Percentiles rank a stretch among this genome's conserved stretches.
phyloP scores from a whole-genome alignment of 148 eudicot species.

The Camellia granthamiana region DNA sequence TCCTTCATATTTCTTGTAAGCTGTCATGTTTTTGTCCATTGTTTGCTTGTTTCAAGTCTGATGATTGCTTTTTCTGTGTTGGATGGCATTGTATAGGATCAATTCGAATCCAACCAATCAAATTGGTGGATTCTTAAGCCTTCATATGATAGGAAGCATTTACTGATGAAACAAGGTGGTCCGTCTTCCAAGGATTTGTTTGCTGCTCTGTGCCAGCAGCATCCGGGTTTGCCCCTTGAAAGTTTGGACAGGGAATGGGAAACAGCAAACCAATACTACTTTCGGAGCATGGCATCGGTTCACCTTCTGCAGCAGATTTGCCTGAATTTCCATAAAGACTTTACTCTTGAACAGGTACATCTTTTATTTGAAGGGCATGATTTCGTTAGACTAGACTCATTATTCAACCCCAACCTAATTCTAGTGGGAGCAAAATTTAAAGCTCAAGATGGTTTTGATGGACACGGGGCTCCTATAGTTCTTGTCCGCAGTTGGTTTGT shows the following conservation, averaged over 20 bases:
- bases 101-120: constrained; percentile 34
- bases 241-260: constrained; percentile 50
- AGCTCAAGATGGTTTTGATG: neutral
- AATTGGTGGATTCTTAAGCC: constrained; percentile 79
- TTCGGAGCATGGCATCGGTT: constrained; percentile 79
- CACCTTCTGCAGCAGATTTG: constrained; percentile 58
- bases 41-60: neutral
- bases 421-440: neutral
- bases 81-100: constrained; percentile 40
- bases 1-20: neutral
- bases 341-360: constrained; percentile 71
- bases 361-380: neutral
- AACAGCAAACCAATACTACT: constrained; percentile 66
- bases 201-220: constrained; percentile 21
- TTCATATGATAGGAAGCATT: constrained; percentile 72
- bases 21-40: neutral
- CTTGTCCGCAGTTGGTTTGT: no score
- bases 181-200: constrained; percentile 23
- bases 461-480: neutral
- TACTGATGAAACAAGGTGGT: constrained; percentile 46
- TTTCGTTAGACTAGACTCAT: no score
- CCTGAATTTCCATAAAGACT: constrained; percentile 76
- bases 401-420: neutral
- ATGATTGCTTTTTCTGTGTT: constrained; percentile 3
- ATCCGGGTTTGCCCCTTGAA: constrained; percentile 23